These are phyloP conservation scores for Coemansia sp. DNA, from an alignment of 192 early-diverging fungal species.

Conservation along the genomic window DNA sequence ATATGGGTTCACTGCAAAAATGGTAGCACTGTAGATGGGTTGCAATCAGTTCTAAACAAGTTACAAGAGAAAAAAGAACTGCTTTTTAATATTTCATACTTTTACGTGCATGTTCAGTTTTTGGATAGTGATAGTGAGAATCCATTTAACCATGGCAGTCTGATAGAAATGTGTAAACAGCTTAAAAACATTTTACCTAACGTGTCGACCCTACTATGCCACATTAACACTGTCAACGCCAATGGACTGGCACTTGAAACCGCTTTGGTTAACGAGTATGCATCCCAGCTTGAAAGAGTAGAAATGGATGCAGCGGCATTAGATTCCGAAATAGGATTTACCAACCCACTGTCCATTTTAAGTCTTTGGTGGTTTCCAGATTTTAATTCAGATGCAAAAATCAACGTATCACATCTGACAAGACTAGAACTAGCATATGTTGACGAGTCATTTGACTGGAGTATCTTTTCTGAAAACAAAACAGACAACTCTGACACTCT, in stretches of 20 bases:
- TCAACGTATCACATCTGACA: neutral
- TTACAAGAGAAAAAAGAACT: neutral
- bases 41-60: neutral
- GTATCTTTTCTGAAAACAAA: neutral
- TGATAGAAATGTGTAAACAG: neutral
- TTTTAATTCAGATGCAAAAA: neutral
- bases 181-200: neutral
- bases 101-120: neutral
- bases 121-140: neutral
- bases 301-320: neutral
- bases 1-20: neutral
- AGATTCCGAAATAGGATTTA: neutral
- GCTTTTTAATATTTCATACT: neutral
- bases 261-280: neutral
- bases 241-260: neutral
- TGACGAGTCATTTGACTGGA: constrained; percentile 2
- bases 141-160: neutral
- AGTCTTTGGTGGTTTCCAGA: neutral
- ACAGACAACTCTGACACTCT: neutral
- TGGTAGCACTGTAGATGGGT: neutral
- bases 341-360: neutral
- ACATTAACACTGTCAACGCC: neutral
- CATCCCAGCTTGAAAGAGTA: neutral
- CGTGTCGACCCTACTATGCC: neutral
- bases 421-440: neutral